Evolutionary conservation across 208 protist species (phyloP).

Genomic region (Acanthamoeba triangularis): DNA sequence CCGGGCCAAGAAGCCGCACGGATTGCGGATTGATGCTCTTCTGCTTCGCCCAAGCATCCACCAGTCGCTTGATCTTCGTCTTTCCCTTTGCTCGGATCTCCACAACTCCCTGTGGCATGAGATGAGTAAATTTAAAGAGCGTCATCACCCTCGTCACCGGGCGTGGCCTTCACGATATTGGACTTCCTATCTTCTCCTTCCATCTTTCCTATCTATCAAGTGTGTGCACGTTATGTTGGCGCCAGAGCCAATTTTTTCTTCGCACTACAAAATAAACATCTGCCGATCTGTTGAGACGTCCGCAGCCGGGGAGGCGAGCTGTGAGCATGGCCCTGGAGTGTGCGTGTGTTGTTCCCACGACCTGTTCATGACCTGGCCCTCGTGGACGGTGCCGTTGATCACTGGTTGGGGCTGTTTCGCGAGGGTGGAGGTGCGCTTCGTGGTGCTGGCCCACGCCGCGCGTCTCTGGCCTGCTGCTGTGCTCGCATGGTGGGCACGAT

Average conservation of each 20-base stretch:
- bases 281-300: too few species aligned
- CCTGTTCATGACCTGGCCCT: too few species aligned
- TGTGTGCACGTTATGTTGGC: neutral
- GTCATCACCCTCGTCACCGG: neutral
- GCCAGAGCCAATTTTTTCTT: neutral
- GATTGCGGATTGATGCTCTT: slow-evolving; percentile 2
- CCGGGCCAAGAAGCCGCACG: slow-evolving; percentile 18
- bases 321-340: too few species aligned
- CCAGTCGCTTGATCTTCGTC: slow-evolving; percentile 55
- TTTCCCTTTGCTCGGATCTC: slow-evolving; percentile 57
- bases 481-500: slow-evolving; percentile 47
- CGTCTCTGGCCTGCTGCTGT: neutral
- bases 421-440: too few species aligned
- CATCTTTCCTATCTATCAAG: neutral
- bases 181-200: slow-evolving; percentile 21
- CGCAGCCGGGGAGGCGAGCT: too few species aligned
- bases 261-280: neutral
- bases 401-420: too few species aligned
- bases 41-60: slow-evolving; percentile 65
- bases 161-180: slow-evolving; percentile 5
- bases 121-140: slow-evolving; percentile 36
- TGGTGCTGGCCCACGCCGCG: neutral
- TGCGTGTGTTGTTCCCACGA: too few species aligned
- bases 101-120: neutral
- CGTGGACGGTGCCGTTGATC: too few species aligned